Evolutionary conservation across 2,329 filamentous ascomycete genomes (phyloP), one percentile per base, ranked within the genome.

Genomic region (Beauveria sp.): DNA sequence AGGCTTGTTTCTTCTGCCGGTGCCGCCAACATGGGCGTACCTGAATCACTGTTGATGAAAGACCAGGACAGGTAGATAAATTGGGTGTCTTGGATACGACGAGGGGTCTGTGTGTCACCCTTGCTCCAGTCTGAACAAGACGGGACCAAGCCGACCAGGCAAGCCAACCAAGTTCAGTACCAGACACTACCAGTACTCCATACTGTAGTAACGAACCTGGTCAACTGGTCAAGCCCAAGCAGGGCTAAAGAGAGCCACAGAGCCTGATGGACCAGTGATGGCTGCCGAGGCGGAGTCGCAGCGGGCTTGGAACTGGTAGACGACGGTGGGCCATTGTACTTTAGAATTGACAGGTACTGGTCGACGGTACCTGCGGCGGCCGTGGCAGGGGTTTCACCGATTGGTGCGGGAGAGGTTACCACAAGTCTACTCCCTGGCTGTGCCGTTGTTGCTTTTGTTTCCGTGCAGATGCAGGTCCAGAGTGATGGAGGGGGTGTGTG

Each of bases 61-160:
- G 43, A 53, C 34, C 47, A 43, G 63, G 64, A 66, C 65, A 66
- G 67, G 64, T 63, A 66, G 56, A 51, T 50, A 65, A 68, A 69
- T 64, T 66, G 68, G 73, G 69, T 73, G 70, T 73, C 68, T 73
- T 61, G 67, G 62, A 54, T 66, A 62, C 63, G 61, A 67, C 66
- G 64, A 68, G 70, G 65, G 68, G 70, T 71, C 71, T 72, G 72
- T 74, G 69, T 68, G 65, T 62, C 67, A 69, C 65, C 68, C 70
- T 66, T 70, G 55, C 55, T 34, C 55, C 55, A 46, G 61, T 41
- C 47, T 24, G 61, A 52, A 52, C 53, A 48, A 55, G 58, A 53
- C 40, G 41, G 14, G 44, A 55, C 52, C 46, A 58, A 58, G 55
- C 34, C 40, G 22, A 26, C 22, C 46, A 48, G 12, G 30, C 30